Evolutionary conservation across 495 filamentous ascomycete genomes (phyloP), one percentile per base, ranked within the genome.

Genomic region (Pseudoneurospora amorphoporcata): DNA sequence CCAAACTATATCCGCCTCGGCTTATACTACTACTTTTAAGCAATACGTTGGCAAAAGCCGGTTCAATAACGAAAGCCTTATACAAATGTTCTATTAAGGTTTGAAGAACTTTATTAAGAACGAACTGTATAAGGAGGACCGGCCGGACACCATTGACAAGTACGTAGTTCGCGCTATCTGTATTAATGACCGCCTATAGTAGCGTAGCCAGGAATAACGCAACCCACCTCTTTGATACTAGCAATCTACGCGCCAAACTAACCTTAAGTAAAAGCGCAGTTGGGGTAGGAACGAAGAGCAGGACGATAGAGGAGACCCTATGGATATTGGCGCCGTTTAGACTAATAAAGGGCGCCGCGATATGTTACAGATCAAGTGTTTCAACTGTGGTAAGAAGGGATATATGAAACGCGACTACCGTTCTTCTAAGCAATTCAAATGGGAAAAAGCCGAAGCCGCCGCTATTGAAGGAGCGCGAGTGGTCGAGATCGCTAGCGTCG

Each of bases 91-190:
- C 53, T 72, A 72, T 19, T 5, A 68, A 2, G 38, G 47, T 4
- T 32, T 72, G 16, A 72, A 72, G 53, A 58, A 72, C 4, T 37
- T 41, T 2, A 47, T 72, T 2, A 72, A 72, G 38, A 47, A 72
- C 39, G 39, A 68, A 7, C 5, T 72, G 4, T 72, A 72, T 4
- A 32, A 68, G 29, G 35, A 35, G 4, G 70, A 72, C 8, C 9
- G 23, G 32, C 70, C 39, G 0, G 43, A 32, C 9, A 68, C 14
- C 2, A 12, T 72, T 19, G 53, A 65, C 39, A 19, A 72, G 0
- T 72, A 72, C 6, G 38, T 72, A 0, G 39, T 19, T 9, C 61
- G 23, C 16, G 70, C 39, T 0, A 43, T 72, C 19, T 12, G 53
- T 0, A 72, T 72, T 16, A 38, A 72, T 3, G 16, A 72, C n/a